Base-by-base conservation (phyloP, 352 stramenopile species). In the Lagenidium giganteum region DNA sequence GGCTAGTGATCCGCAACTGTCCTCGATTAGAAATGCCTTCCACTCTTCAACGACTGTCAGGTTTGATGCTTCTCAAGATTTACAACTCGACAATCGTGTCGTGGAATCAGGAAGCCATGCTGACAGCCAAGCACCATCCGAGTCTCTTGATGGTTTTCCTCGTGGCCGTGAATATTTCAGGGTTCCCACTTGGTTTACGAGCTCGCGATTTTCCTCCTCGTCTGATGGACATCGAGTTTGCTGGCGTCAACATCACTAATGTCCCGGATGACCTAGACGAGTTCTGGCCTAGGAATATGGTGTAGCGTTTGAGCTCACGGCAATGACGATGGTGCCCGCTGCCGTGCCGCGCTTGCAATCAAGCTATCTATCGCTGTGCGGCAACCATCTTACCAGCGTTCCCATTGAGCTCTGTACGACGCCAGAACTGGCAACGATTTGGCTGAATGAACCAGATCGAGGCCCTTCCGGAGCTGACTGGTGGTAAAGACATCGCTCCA, bases 181-280 rank as follows among this genome's bases (percentile, higher is more conserved):
- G 12, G 3, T 22, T 64, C 23, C 54, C 54, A 12, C 32, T 5
- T 1, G 47, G 38, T 43, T 3, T 11, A 38, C 14, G 28, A 43
- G n/a, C 26, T 61, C 4, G 39, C 14, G 0, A 21, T n/a, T 80
- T 80, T 21, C 64, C 71, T 1, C 30, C 21, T 0, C 29, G 21
- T 0, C 52, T 79, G 3, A 31, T 37, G 2, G 34, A 74, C 17
- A 39, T 82, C 8, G 55, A 61, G 25, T 54, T 80, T 23, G 49
- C 14, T 3, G 43, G 48, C 26, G 63, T 49, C 14, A 77, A 73
- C 16, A 36, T 84, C 2, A 40, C 39, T 3, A 5, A 44, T 5
- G 26, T 80, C 5, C 68, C 71, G 0, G 22, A 59, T 2, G 45
- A 79, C 28, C 37, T 84, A 2, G 44, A 75, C 35, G 7, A 41